Conservation (phyloP, 768 basidiomycete genomes). For the Imleria badia region DNA sequence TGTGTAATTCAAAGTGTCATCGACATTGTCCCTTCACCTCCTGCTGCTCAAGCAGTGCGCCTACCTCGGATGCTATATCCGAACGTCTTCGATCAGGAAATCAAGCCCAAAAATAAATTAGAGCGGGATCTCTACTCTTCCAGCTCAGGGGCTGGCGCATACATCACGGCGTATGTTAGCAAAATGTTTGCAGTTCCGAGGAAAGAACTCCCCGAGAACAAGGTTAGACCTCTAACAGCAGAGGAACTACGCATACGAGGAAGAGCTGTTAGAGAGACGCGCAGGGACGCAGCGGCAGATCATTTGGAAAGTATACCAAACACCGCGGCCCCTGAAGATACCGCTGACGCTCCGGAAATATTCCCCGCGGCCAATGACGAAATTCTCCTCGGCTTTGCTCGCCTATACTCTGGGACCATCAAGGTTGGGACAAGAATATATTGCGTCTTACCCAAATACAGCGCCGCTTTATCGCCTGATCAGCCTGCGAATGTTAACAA, state of each 20-base stretch:
- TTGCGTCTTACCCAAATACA: constrained; percentile 87
- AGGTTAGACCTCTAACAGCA: constrained; percentile 70
- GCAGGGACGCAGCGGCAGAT: constrained; percentile 33
- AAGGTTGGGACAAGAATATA: constrained; percentile 60
- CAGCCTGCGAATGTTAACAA: constrained; percentile 71
- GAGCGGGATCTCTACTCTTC: constrained; percentile 82
- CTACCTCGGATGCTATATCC: constrained; percentile 93
- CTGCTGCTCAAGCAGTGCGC: constrained; percentile 74
- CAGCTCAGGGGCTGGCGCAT: constrained; percentile 53
- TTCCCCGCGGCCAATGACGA: constrained; percentile 40
- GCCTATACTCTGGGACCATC: constrained; percentile 90
- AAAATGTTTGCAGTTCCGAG: constrained; percentile 96
- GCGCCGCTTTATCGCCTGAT: constrained; percentile 53
- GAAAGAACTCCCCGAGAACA: constrained; percentile 84
- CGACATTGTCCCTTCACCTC: constrained; percentile 90
- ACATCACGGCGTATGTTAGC: constrained; percentile 85
- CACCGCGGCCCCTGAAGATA: constrained; percentile 1
- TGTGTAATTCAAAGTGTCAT: constrained; percentile 90
- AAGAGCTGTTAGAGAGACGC: constrained; percentile 49
- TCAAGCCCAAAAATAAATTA: constrained; percentile 72
- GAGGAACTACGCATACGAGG: constrained; percentile 79
- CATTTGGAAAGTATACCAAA: constrained; percentile 13
- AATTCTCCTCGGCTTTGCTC: constrained; percentile 86
- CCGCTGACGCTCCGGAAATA: background rate
- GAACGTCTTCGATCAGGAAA: constrained; percentile 56